Conservation (phyloP, 2,329 filamentous ascomycete genomes). For the Fusarium sp. region DNA sequence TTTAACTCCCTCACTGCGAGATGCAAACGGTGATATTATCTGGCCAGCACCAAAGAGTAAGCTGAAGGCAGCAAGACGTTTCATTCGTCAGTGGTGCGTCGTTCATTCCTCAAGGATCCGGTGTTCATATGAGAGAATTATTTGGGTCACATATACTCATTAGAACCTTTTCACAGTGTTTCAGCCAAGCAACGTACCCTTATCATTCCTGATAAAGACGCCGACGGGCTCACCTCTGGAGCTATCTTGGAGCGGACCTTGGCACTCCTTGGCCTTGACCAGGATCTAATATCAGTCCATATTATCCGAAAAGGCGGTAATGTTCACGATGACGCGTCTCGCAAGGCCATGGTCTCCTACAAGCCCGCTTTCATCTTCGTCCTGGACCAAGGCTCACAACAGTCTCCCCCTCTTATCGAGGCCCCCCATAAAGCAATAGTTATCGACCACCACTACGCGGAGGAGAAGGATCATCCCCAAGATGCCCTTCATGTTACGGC, state of each 20-base stretch:
- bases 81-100: conserved; percentile 69
- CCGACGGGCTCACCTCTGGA: conserved; percentile 74
- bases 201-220: conserved; percentile 77
- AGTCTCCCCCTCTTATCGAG: conserved; percentile 65
- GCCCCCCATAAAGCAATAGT: conserved; percentile 64
- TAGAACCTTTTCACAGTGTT: conserved; percentile 19
- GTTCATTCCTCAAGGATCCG: background rate
- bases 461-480: conserved; percentile 67
- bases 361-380: conserved; percentile 71
- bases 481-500: conserved; percentile 69
- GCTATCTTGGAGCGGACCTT: conserved; percentile 72
- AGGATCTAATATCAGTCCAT: conserved; percentile 67
- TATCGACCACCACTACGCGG: conserved; percentile 74
- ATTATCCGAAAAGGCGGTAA: conserved; percentile 70
- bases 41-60: conserved; percentile 72
- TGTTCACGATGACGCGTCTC: conserved; percentile 67
- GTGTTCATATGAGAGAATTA: background rate
- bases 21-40: conserved; percentile 61
- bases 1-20: conserved; percentile 35
- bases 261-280: conserved; percentile 66
- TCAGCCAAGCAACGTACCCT: conserved; percentile 57
- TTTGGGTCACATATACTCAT: background rate
- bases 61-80: conserved; percentile 65
- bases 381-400: conserved; percentile 73
- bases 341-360: conserved; percentile 61